Base-by-base conservation (phyloP, 176 grass and related monocot species). In the Phragmites australis region DNA sequence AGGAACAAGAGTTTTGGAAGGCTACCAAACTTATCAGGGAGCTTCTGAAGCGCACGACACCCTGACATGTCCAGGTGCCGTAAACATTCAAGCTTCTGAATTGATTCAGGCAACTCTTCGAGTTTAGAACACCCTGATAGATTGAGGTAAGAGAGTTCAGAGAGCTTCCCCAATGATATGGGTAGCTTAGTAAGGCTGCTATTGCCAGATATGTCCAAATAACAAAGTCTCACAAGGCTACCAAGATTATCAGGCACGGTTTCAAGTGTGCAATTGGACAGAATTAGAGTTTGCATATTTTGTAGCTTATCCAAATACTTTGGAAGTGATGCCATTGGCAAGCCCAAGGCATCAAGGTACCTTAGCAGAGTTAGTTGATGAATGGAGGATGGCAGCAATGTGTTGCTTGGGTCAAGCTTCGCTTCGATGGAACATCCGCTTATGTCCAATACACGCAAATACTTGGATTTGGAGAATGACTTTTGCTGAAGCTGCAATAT, bases 361-460 rank as follows among this genome's bases (percentile, higher is more conserved):
- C 60, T 84, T 23, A 85, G 53, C 30, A 80, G 54, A 13, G 79
- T 81, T 21, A 84, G 61, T 14, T 58, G 16, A 17, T 11, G 9
- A 10, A 83, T 72, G 43, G 77, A 86, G 10, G 84, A 22, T 10
- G 90, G 83, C 3, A 87, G 29, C 40, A 32, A 4, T 48, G 14
- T 34, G 74, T 48, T 48, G 4, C 6, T 34, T 14, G 16, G 5
- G 3, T 3, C 6, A 64, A 11, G 1, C 9, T 34, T 12, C 0
- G 52, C 23, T 26, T 82, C 63, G 5, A 80, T 42, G 21, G 30
- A 31, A 51, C 21, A 44, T 16, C 82, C 87, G 59, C 68, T 72
- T 70, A 89, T 21, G 32, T 89, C 82, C 60, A 89, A 74, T 57
- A 80, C 79, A 57, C 80, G 78, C 16, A 86, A 29, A 73, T 72